Base-by-base conservation (phyloP, 257 asterid genomes). In the Cinchona pubescens region DNA sequence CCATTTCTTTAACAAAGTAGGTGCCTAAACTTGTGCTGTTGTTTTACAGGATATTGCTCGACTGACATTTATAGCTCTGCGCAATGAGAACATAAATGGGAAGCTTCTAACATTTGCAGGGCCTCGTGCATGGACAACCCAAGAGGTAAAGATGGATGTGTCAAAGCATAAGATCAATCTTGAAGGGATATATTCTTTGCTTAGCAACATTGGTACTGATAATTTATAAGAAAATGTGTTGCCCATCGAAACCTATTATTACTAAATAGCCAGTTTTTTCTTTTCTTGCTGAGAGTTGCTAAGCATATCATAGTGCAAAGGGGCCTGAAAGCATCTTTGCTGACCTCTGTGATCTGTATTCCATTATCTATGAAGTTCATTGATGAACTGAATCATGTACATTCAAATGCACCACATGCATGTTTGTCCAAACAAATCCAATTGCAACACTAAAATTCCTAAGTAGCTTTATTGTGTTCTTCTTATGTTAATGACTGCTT, bases 61-160 rank as follows among this genome's bases (percentile, higher is more conserved):
- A 30, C 83, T 94, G 67, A 94, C 98, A 46, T 92, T 94, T 83
- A 90, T 94, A 82, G 99, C 98, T 72, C 66, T 94, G 55, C 96
- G 99, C 68, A 94, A 92, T 71, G 97, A 90, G 85, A 94, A 75
- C 61, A 78, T 90, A 77, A 90, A 87, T 2, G 96, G 98, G 51
- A 92, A 94, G 82, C 92, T 90, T 76, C 93, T 94, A 59, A 94
- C 96, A 7, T 94, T 94, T 83, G 92, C 99, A 38, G 99, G 98
- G 48, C 97, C 98, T 77, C 99, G 98, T 79, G 99, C 99, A 40
- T 94, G 99, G 99, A 94, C 98, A 63, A 91, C 97, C 69, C 99
- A 94, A 84, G 99, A 94, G 98, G 98, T 94, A 87, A 82, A 72
- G 68, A 68, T 45, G 15, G 72, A 77, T 37, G 51, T 71, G 38